Conservation (phyloP, 345 rosid genomes). For the Melaleuca quinquenervia region DNA sequence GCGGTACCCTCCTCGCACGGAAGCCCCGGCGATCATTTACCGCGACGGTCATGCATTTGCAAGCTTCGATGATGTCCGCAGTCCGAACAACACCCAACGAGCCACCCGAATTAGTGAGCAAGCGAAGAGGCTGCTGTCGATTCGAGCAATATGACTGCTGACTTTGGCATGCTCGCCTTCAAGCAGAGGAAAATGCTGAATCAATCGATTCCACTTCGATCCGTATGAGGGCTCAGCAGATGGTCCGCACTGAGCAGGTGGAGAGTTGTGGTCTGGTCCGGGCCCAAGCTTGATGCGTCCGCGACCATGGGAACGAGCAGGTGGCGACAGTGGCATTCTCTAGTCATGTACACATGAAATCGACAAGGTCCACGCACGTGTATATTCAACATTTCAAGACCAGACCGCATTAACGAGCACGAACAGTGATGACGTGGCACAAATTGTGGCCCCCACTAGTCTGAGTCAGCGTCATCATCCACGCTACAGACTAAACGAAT, state of each 20-base stretch:
- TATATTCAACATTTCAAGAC: too few relatives aligned
- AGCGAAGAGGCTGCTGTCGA: too few relatives aligned
- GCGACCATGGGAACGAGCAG: conserved; percentile 66
- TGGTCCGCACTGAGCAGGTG: conserved; percentile 69
- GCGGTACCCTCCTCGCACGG: conserved; percentile 63
- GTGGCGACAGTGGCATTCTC: too few relatives aligned
- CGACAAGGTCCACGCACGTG: too few relatives aligned
- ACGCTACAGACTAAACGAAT: background rate
- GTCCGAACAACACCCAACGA: conserved; percentile 42
- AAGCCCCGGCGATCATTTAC: conserved; percentile 56
- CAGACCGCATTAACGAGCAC: too few relatives aligned
- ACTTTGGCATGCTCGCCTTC: conserved; percentile 8
- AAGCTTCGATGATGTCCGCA: conserved; percentile 53
- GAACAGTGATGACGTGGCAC: background rate
- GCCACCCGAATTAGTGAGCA: too few relatives aligned
- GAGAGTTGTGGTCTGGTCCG: conserved; percentile 61
- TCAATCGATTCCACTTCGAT: conserved; percentile 59
- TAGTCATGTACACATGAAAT: too few relatives aligned
- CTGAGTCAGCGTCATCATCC: background rate
- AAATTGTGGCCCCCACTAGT: background rate
- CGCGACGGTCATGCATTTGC: conserved; percentile 52
- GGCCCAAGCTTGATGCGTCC: conserved; percentile 60
- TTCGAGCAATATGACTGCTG: too few relatives aligned
- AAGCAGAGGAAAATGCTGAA: conserved; percentile 75
- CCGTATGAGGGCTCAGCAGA: conserved; percentile 53